phyloP scores from a whole-genome alignment of 352 stramenopile species.

The Globisporangium sylvaticum region DNA sequence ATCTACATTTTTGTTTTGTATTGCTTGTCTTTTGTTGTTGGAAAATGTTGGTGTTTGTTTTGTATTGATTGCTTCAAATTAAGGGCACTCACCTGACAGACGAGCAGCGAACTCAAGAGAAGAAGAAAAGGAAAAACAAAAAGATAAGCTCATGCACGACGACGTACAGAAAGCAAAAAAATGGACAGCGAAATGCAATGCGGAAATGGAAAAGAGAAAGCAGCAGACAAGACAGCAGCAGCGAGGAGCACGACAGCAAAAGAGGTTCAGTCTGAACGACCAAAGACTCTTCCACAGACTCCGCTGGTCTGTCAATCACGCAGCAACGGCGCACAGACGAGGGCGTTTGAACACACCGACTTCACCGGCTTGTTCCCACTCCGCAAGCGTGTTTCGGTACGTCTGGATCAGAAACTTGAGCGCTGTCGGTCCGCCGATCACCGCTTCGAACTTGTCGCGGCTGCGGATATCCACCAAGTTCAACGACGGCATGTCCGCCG shows the following conservation, averaged over 20 bases:
- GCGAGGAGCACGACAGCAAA: slow-evolving; percentile 1
- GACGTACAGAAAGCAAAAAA: slow-evolving; percentile 4
- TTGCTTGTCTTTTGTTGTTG: slow-evolving; percentile 1
- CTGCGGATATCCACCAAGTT: slow-evolving; percentile 74
- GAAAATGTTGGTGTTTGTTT: slow-evolving; percentile 1
- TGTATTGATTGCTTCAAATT: slow-evolving; percentile 6
- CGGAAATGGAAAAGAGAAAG: slow-evolving; percentile 13
- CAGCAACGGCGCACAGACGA: slow-evolving; percentile 43
- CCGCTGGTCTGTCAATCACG: slow-evolving; percentile 24
- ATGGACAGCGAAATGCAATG: slow-evolving; percentile 1
- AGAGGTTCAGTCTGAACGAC: slow-evolving; percentile 3
- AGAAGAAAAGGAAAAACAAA: neutral
- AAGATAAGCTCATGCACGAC: slow-evolving; percentile 6
- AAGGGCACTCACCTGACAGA: slow-evolving; percentile 10
- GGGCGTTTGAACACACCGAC: slow-evolving; percentile 73
- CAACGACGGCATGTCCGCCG: slow-evolving; percentile 53
- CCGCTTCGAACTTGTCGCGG: slow-evolving; percentile 66
- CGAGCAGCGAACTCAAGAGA: slow-evolving; percentile 1
- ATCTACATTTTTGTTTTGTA: neutral
- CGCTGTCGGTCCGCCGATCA: slow-evolving; percentile 71
- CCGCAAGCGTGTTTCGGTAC: slow-evolving; percentile 55
- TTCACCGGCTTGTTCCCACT: slow-evolving; percentile 70
- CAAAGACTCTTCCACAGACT: neutral
- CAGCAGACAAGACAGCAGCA: slow-evolving; percentile 12
- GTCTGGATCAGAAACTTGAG: slow-evolving; percentile 80